phyloP scores from a whole-genome alignment of 1,139 yeast species.

The Cylindricascospora bacillispora region DNA sequence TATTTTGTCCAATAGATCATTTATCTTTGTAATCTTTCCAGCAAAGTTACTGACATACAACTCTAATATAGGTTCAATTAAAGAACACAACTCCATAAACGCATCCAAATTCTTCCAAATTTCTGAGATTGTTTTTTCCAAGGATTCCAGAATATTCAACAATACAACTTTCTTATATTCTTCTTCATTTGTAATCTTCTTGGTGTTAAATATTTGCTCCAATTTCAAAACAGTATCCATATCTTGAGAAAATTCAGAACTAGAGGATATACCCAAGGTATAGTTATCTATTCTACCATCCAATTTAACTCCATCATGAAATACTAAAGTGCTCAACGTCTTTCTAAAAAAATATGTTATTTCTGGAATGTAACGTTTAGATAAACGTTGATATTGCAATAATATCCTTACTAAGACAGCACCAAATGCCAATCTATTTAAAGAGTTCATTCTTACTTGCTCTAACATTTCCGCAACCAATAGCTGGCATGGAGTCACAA shows the following conservation, averaged over 20 bases:
- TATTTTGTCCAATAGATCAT: slow-evolving; percentile 31
- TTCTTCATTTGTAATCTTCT: slow-evolving; percentile 9
- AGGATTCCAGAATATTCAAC: slow-evolving; percentile 20
- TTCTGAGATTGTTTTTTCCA: slow-evolving; percentile 19
- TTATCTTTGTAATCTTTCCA: slow-evolving; percentile 17
- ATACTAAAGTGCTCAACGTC: slow-evolving; percentile 35
- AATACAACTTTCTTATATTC: slow-evolving; percentile 27
- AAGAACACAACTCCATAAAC: slow-evolving; percentile 37
- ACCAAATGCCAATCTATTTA: slow-evolving; percentile 36
- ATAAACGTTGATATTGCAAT: slow-evolving; percentile 59
- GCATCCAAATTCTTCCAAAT: slow-evolving; percentile 59
- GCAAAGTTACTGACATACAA: slow-evolving; percentile 9
- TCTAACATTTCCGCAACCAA: slow-evolving; percentile 61
- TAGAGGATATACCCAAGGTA: slow-evolving; percentile 13
- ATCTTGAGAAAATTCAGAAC: slow-evolving; percentile 6
- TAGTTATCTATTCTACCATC: slow-evolving; percentile 17
- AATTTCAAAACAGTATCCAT: slow-evolving; percentile 10
- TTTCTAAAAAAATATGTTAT: slow-evolving; percentile 47
- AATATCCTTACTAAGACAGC: slow-evolving; percentile 52
- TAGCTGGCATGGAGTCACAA: slow-evolving; percentile 73
- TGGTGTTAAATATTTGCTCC: slow-evolving; percentile 11
- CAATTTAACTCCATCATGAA: slow-evolving; percentile 15
- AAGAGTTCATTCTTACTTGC: slow-evolving; percentile 30
- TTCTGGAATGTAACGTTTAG: slow-evolving; percentile 80
- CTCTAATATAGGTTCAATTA: slow-evolving; percentile 19